phyloP scores from a whole-genome alignment of 2,329 filamentous ascomycete genomes.

The Penicillium sclerotiorum region DNA sequence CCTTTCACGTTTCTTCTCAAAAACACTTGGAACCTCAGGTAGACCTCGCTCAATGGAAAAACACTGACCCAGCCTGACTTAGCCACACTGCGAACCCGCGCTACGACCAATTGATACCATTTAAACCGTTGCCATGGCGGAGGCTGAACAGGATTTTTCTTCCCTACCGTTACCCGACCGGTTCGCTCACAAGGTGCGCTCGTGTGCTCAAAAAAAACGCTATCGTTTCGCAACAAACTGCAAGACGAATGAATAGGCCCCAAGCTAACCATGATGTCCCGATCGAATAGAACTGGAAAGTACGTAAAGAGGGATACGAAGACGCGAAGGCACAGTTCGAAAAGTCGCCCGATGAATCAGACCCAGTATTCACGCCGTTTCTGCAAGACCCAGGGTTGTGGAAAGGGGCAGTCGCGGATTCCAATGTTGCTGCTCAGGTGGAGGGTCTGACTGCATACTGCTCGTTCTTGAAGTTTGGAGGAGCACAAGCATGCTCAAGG shows the following conservation, averaged over 20 bases:
- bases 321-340: slow-evolving; percentile 87
- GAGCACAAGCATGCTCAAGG: slow-evolving; percentile 74
- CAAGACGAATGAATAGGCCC: too few species aligned
- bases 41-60: too few species aligned
- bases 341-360: slow-evolving; percentile 78
- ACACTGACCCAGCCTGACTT: slow-evolving; percentile 7
- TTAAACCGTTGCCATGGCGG: slow-evolving; percentile 39
- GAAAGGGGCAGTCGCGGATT: slow-evolving; percentile 91
- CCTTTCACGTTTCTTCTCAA: neutral
- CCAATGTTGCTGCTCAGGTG: slow-evolving; percentile 94
- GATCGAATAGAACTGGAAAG: slow-evolving; percentile 78
- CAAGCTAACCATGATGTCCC: slow-evolving; percentile 24
- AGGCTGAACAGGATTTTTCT: slow-evolving; percentile 47
- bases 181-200: slow-evolving; percentile 47
- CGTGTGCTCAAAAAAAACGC: too few species aligned
- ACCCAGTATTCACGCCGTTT: slow-evolving; percentile 85
- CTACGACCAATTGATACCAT: slow-evolving; percentile 2
- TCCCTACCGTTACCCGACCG: slow-evolving; percentile 46
- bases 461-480: slow-evolving; percentile 89
- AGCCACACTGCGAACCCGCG: neutral
- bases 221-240: neutral
- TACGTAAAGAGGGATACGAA: slow-evolving; percentile 92
- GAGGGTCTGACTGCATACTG: slow-evolving; percentile 87
- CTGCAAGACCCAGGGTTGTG: slow-evolving; percentile 80
- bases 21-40: too few species aligned